Conservation (phyloP, 2,329 filamentous ascomycete species). For the Verticillium nubilum region DNA sequence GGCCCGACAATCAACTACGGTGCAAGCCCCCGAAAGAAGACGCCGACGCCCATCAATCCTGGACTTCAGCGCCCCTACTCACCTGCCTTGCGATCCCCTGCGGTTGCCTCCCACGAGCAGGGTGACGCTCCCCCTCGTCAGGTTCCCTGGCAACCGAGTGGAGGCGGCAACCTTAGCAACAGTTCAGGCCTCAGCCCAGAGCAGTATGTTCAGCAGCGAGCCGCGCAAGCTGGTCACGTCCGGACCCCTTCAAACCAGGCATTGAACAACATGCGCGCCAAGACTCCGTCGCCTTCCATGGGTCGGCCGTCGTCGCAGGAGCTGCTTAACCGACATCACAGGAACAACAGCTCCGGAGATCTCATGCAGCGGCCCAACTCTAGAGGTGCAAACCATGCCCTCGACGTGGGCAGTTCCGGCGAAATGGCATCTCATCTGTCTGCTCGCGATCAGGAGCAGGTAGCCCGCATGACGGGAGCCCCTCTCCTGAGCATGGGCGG, state of each 20-base stretch:
- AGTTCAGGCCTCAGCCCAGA: conserved; percentile 64
- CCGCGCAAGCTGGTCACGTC: conserved; percentile 53
- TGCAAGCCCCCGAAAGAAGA: conserved; percentile 26
- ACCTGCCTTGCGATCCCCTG: conserved; percentile 17
- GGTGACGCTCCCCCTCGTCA: conserved; percentile 49
- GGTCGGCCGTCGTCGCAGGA: conserved; percentile 35
- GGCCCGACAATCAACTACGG: conserved; percentile 72
- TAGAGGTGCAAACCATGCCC: conserved; percentile 46
- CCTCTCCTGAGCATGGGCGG: conserved; percentile 63
- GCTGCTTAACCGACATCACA: conserved; percentile 32
- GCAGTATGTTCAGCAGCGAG: conserved; percentile 78
- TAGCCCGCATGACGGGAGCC: conserved; percentile 75
- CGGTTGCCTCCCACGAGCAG: conserved; percentile 27
- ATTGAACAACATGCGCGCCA: conserved; percentile 30
- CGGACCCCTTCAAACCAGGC: conserved; percentile 43
- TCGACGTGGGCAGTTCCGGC: conserved; percentile 40
- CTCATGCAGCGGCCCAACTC: conserved; percentile 50
- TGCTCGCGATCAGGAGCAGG: conserved; percentile 80
- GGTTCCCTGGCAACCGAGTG: conserved; percentile 77
- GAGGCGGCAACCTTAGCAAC: conserved; percentile 38
- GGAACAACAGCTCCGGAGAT: conserved; percentile 39
- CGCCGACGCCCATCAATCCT: conserved; percentile 17
- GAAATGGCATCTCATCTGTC: conserved; percentile 57
- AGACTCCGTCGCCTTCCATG: conserved; percentile 37
- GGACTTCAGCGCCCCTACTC: conserved; percentile 24